Base-by-base conservation (phyloP, 345 rosid species). In the Ceriops decandra region DNA sequence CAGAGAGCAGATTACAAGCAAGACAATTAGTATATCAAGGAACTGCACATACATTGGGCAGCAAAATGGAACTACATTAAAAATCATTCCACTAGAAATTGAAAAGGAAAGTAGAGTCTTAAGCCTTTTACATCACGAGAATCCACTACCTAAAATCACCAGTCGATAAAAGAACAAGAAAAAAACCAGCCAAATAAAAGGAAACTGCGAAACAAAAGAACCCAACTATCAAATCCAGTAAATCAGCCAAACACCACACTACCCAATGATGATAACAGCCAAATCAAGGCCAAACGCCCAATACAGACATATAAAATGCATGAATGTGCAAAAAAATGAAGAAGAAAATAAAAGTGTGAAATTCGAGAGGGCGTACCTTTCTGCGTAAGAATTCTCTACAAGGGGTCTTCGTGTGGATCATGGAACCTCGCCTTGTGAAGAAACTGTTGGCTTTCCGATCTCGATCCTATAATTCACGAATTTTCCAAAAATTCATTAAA, bases 371-470 rank as follows among this genome's bases (percentile, higher is more conserved):
- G 10, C 85, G 77, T 73, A 91, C 99, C 31, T 80, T 90, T 74
- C 82, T 76, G 60, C 78, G 79, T 57, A 87, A 72, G 6, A 90
- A 83, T 54, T 90, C 92, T 76, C 88, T 85, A 30, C 96, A 90
- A 79, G 99, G 98, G 63, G 97, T 95, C 89, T 90, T 95, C 9
- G 97, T 95, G 80, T 90, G 92, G 52, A 82, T 77, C 76, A 90
- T 71, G 0, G 98, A 95, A 58, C 93, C 97, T 21, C 93, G 87
- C 69, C 91, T 82, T 27, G 87, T 92, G 72, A 87, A 95, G 35
- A 97, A 91, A 73, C 88, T 86, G 76, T 70, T 87, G 36, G 81
- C 82, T 70, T 90, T 92, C 75, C 85, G 86, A 76, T 90, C 93
- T 96, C 91, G 64, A 32, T 35, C 66, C 58, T 54, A 54, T 36